phyloP scores from a whole-genome alignment of 768 basidiomycete species.

The Kwoniella newhampshirensis region DNA sequence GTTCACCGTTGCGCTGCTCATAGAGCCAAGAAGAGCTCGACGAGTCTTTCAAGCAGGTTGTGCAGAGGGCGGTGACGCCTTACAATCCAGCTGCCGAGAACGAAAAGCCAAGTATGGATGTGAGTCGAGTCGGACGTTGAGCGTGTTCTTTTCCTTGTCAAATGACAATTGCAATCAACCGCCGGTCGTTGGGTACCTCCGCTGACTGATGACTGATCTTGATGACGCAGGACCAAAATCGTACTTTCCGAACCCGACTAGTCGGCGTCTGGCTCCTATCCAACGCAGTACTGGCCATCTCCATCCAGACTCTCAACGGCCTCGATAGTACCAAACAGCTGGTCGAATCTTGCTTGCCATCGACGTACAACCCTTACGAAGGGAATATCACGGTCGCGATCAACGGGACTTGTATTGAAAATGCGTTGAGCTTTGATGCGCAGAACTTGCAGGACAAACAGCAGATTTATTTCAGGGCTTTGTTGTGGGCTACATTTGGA shows the following conservation, averaged over 20 bases:
- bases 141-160: background rate
- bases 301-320: constrained; percentile 46
- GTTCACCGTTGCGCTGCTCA: too few species aligned
- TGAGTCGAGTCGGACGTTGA: constrained; percentile 18
- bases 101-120: constrained; percentile 45
- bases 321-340: constrained; percentile 38
- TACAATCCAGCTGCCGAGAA: constrained; percentile 21
- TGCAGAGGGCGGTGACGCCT: constrained; percentile 43
- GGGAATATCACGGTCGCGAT: constrained; percentile 35
- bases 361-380: constrained; percentile 21
- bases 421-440: constrained; percentile 31
- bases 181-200: too few species aligned
- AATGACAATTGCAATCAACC: too few species aligned
- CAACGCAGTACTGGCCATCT: constrained; percentile 49
- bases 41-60: constrained; percentile 85
- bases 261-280: constrained; percentile 49
- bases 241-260: constrained; percentile 49
- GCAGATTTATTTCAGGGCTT: constrained; percentile 43
- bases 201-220: too few species aligned
- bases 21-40: constrained; percentile 70
- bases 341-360: constrained; percentile 39
- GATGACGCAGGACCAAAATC: constrained; percentile 44
- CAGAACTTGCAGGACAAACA: constrained; percentile 40
- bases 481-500: constrained; percentile 48
- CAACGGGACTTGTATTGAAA: constrained; percentile 41